A percentile compares a stretch with the other conserved stretches of the same genome.
Evolutionary conservation across 176 grass and related monocot genomes (phyloP).

Genomic region (Urochloa ruziziensis): DNA sequence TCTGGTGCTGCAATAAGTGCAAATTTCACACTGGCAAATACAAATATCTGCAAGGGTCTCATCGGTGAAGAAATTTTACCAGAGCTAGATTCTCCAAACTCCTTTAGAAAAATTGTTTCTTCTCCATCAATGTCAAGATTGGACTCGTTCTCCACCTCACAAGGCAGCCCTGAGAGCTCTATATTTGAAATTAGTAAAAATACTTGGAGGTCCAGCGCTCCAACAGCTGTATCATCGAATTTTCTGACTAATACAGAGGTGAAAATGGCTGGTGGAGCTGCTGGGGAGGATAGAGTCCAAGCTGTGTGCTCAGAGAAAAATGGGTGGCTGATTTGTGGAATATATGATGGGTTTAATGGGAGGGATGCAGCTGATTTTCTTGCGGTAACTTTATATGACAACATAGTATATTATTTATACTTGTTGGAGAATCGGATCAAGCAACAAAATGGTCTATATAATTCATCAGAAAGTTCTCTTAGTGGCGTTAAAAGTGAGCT

Average conservation of each 20-base stretch:
- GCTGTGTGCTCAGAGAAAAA: slow-evolving; percentile 99
- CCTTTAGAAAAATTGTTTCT: slow-evolving; percentile 83
- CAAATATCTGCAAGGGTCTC: slow-evolving; percentile 93
- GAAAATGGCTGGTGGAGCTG: slow-evolving; percentile 93
- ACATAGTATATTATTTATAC: slow-evolving; percentile 82
- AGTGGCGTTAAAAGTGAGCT: slow-evolving; percentile 59
- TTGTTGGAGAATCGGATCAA: slow-evolving; percentile 73
- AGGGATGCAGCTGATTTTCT: slow-evolving; percentile 98
- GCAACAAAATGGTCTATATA: slow-evolving; percentile 38
- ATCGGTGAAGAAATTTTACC: slow-evolving; percentile 92
- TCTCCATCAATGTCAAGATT: slow-evolving; percentile 89
- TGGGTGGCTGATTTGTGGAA: slow-evolving; percentile 95
- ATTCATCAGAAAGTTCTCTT: slow-evolving; percentile 22
- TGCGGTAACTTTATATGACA: slow-evolving; percentile 91
- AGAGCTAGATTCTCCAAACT: slow-evolving; percentile 92
- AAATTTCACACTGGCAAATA: slow-evolving; percentile 94
- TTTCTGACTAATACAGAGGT: slow-evolving; percentile 79
- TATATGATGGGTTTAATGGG: slow-evolving; percentile 99
- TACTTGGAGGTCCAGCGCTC: slow-evolving; percentile 61
- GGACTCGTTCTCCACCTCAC: slow-evolving; percentile 56
- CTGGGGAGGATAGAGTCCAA: slow-evolving; percentile 98
- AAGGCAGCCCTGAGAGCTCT: slow-evolving; percentile 50
- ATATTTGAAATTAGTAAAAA: slow-evolving; percentile 65
- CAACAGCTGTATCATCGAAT: slow-evolving; percentile 64
- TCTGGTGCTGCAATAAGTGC: slow-evolving; percentile 98